Conservation (phyloP, 2,329 filamentous ascomycete species). For the Aspergillus awamori region DNA sequence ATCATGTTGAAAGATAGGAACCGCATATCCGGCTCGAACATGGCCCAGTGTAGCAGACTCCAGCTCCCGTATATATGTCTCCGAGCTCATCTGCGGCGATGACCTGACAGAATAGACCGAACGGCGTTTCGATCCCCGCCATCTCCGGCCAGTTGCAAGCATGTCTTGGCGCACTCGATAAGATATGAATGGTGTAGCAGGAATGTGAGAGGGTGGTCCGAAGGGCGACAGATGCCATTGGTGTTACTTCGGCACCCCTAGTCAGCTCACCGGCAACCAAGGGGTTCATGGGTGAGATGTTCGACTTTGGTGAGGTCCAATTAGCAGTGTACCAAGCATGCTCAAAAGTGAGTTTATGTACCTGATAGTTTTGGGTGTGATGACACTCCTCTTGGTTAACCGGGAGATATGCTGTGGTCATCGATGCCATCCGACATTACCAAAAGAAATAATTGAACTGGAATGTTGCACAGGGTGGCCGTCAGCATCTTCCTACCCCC, state of each 20-base stretch:
- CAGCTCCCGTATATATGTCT: background rate
- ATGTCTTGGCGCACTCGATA: background rate
- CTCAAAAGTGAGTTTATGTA: background rate
- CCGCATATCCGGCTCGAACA: background rate
- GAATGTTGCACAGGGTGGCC: background rate
- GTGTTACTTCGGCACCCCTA: too few species aligned
- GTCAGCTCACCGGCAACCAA: too few species aligned
- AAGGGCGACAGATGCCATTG: background rate
- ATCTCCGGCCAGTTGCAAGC: background rate
- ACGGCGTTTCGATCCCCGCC: background rate
- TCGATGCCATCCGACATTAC: too few species aligned
- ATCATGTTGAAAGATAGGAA: background rate
- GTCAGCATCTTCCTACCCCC: background rate
- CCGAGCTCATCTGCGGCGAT: background rate
- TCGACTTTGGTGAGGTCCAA: background rate
- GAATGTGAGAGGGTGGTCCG: background rate
- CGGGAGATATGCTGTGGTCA: background rate
- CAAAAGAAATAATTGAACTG: too few species aligned
- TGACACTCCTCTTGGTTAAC: background rate
- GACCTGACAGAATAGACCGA: background rate
- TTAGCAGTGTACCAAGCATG: background rate
- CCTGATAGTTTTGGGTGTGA: background rate
- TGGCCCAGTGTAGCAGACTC: background rate
- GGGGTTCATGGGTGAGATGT: background rate
- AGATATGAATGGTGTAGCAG: background rate